Evolutionary conservation across 192 early-diverging fungal genomes (phyloP), one percentile per base, ranked within the genome.

Genomic region (Coemansia sp.): DNA sequence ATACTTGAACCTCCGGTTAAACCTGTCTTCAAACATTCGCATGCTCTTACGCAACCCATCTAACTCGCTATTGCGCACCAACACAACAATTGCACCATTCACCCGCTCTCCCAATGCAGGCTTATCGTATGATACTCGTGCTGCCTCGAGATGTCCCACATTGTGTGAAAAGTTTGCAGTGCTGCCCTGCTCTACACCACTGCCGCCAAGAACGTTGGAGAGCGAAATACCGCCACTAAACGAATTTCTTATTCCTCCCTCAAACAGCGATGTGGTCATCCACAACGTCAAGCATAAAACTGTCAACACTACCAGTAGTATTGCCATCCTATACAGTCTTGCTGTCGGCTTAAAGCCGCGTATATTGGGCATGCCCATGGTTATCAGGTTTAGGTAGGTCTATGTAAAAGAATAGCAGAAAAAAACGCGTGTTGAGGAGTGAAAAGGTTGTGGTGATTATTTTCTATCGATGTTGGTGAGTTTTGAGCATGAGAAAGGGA

Each of bases 1-100:
- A 69, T 93, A 93, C 52, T 86, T 64, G 77, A 85, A 92, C 23
- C 84, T 71, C 39, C 81, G 72, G 68, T 93, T 93, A 64, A 93
- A 92, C 36, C 84, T 83, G 68, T 88, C 79, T 67, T 93, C 85
- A 21, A 93, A 74, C 66, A 87, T 82, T 24, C 75, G 74, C 25
- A 93, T 82, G 23, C 87, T 83, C 50, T 72, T 68, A 23, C 74
- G 74, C 59, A 91, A 84, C 14, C 68, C 86, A 33, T 87, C 71
- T 57, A 88, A 84, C 67, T 92, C 89, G 55, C 76, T 83, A 83
- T 92, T 91, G 63, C 88, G 74, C 51, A 88, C 87, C 19, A 92
- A 72, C 20, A 86, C 82, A 25, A 90, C 83, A 21, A 91, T 78
- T 3, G 85, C 87, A 27, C 82, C 89, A 51, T 87, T 87, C 23